Base-by-base conservation (phyloP, 176 grass and related monocot genomes). In the Oryza longistaminata region DNA sequence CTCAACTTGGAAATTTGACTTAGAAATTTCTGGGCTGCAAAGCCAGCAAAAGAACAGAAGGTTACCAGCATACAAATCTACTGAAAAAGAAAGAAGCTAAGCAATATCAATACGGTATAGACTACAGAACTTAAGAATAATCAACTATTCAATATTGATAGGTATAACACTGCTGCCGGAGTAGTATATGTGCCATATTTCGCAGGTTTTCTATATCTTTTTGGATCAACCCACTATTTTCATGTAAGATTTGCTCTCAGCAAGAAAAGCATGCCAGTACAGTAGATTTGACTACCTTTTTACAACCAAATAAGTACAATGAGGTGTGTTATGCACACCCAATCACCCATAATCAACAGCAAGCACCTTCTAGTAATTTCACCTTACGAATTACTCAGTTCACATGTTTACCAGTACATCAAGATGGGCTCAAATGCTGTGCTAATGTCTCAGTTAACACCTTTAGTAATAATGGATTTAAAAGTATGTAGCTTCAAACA, bases 21-120 rank as follows among this genome's bases (percentile, higher is more conserved):
- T 98, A 74, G 78, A 85, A 82, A 92, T 90, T 90, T 98, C 96
- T 68, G 84, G 86, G 77, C 96, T 98, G 93, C 88, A 93, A 79
- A 43, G 85, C 85, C 15, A 1, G 29, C 26, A 40, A 67, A 78
- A 71, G 73, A 82, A 73, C 9, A 64, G 46, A 86, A 78, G 80
- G 14, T 78, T 19, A 67, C 19, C 68, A 68, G 21, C 35, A 49
- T 73, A 42, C 26, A 68, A 37, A 19, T 68, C 64, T 79, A 78
- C 27, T 67, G 44, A 85, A 35, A 35, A 33, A 76, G 60, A 55
- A 66, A 27, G 13, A 76, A 78, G 58, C 42, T 58, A 90, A 66
- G 66, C 17, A 81, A 81, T 69, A 81, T 39, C 16, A 24, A 55
- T 58, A 16, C 33, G 70, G 35, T 45, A 49, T 43, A 39, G 39